Base-by-base conservation (phyloP, 805 yeast species). In the Ogataea sp. region DNA sequence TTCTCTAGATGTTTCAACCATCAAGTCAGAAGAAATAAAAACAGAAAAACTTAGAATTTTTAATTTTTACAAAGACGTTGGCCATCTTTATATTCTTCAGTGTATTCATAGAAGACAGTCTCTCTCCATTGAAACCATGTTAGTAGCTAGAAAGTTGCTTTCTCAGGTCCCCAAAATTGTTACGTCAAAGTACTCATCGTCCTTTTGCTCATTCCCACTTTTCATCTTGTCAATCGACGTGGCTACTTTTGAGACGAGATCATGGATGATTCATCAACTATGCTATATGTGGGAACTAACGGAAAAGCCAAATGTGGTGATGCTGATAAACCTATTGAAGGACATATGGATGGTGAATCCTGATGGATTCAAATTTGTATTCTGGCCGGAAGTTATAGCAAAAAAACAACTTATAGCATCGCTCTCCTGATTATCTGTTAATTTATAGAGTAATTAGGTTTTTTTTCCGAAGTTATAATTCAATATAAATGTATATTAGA, bases 191-290 rank as follows among this genome's bases (percentile, higher is more conserved):
- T 31, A 28, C 16, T 36, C 32, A 3, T 25, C 30, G 2, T 9
- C 16, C 4, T 17, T 38, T 21, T 38, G 39, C 31, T 8, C 28
- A 4, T 44, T 42, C 15, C 48, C 45, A 1, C 25, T 44, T n/a
- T 44, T 44, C 24, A 36, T 44, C 21, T 16, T 40, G 3, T 39
- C 48, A 2, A 43, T 44, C 6, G 48, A 44, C 29, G 40, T 44
- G 15, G 40, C 48, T 8, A 44, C 48, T n/a, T 39, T 42, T 31
- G 48, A 44, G 24, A 40, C 48, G 5, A 36, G 46, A 34, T 34
- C 38, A 8, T 44, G 46, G 46, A 38, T 40, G n/a, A 20, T 44
- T 2, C 37, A 40, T 29, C 48, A 44, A 20, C 37, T 39, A 32
- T 35, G 32, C 20, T 20, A 38, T 15, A 20, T 41, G 13, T 41